Percentiles rank a stretch among this genome's conserved stretches.
Evolutionary conservation across 2,329 filamentous ascomycete species (phyloP).

Genomic region (Neocatenulostroma microsporum): DNA sequence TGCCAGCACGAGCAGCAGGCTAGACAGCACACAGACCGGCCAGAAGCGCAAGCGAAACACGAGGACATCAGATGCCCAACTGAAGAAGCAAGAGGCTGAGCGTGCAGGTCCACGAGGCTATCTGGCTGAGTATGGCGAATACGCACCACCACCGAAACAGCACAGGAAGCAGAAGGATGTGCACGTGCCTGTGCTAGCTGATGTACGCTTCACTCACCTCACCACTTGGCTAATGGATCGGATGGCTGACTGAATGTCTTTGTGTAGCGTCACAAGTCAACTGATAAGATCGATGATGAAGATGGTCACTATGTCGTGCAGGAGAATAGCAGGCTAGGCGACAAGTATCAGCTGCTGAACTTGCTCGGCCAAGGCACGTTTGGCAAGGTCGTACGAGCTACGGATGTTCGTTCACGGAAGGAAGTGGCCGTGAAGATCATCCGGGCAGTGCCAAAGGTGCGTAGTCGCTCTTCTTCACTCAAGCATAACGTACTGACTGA

Average conservation of each 20-base stretch:
- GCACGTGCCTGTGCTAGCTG: conserved; percentile 50
- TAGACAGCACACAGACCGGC: conserved; percentile 59
- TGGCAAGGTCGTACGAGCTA: conserved; percentile 93
- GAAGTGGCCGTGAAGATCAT: conserved; percentile 98
- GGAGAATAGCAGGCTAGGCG: conserved; percentile 75
- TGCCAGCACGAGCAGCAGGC: conserved; percentile 53
- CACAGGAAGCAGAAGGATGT: conserved; percentile 74
- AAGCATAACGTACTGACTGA: conserved; percentile 6
- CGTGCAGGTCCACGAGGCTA: conserved; percentile 22
- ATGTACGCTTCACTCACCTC: conserved; percentile 41
- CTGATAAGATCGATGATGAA: conserved; percentile 80
- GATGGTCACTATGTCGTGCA: conserved; percentile 96
- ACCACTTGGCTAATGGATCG: too few relatives aligned
- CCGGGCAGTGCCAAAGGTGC: conserved; percentile 79
- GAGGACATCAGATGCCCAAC: conserved; percentile 21
- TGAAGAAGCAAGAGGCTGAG: conserved; percentile 25
- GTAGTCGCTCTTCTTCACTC: background rate
- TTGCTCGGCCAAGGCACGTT: conserved; percentile 95
- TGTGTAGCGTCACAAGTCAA: conserved; percentile 23
- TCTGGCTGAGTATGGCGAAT: conserved; percentile 47
- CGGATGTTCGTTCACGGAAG: conserved; percentile 64
- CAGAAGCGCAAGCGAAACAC: conserved; percentile 88
- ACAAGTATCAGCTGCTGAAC: conserved; percentile 82
- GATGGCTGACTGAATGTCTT: background rate
- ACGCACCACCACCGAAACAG: conserved; percentile 79